Evolutionary conservation across 1,139 yeast species (phyloP).

Genomic region (Pichia sp.): DNA sequence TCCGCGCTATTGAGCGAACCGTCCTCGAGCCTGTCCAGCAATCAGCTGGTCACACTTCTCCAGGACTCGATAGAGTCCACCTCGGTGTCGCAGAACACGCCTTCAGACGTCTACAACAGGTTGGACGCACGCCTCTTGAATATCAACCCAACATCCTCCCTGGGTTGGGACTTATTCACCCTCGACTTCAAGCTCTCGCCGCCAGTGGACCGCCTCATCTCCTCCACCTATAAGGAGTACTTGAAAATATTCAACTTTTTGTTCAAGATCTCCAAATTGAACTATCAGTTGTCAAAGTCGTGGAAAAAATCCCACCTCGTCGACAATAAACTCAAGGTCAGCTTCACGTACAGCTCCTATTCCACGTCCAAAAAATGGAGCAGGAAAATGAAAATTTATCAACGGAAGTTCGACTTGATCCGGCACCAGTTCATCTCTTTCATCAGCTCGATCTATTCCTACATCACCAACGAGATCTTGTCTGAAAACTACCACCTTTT

Average conservation of each 20-base stretch:
- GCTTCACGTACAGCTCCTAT: conserved; percentile 3
- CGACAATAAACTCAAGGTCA: conserved; percentile 32
- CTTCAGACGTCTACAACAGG: conserved; percentile 41
- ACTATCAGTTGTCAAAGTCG: conserved; percentile 43
- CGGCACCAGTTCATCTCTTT: conserved; percentile 46
- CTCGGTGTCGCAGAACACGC: conserved; percentile 43
- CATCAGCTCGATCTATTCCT: conserved; percentile 40
- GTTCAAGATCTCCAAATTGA: conserved; percentile 71
- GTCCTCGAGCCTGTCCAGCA: conserved; percentile 58
- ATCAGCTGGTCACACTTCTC: conserved; percentile 60
- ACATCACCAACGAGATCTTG: conserved; percentile 46
- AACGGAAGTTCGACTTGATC: conserved; percentile 38
- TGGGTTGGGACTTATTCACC: conserved; percentile 91
- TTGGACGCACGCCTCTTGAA: conserved; percentile 81
- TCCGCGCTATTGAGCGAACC: conserved; percentile 53
- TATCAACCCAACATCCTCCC: conserved; percentile 53
- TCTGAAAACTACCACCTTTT: conserved; percentile 40
- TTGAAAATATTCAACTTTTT: conserved; percentile 78
- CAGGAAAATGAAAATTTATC: background rate
- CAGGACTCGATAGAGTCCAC: conserved; percentile 65
- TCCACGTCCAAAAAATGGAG: conserved; percentile 33
- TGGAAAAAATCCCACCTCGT: conserved; percentile 43
- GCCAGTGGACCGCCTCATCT: conserved; percentile 46
- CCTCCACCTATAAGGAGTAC: conserved; percentile 54
- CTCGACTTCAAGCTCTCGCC: conserved; percentile 69